phyloP scores from a whole-genome alignment of 2,329 filamentous ascomycete species.

The Rosellinia necatrix region DNA sequence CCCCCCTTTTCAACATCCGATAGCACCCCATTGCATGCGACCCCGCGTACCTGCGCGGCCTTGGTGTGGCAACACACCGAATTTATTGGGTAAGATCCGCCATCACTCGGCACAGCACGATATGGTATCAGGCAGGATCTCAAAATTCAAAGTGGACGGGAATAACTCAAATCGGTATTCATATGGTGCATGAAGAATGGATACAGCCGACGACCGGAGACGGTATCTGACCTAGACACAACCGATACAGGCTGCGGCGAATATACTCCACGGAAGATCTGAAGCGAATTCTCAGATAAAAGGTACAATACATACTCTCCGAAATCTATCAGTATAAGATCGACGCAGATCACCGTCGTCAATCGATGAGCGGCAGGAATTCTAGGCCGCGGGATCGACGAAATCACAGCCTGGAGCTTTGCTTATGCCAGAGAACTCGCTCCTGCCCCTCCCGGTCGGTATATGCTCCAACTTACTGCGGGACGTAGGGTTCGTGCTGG shows the following conservation, averaged over 20 bases:
- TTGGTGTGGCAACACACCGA: no score
- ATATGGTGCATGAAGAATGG: no score
- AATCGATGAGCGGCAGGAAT: constrained; percentile 6
- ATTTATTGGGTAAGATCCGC: neutral
- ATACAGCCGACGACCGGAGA: no score
- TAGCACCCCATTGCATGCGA: neutral
- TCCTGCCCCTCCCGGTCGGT: neutral
- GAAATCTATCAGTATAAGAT: constrained; percentile 16
- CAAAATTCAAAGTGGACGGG: neutral
- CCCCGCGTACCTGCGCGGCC: no score
- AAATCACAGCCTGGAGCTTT: neutral
- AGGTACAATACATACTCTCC: no score
- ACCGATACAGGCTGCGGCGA: no score
- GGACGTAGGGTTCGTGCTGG: neutral
- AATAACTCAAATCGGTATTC: neutral
- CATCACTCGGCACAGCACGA: neutral
- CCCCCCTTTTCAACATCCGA: neutral
- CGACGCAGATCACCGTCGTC: neutral
- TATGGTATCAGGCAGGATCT: neutral
- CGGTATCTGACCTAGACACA: no score
- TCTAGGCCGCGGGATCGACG: constrained; percentile 18
- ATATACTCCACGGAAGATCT: no score
- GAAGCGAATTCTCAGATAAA: no score
- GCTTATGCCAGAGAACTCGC: no score
- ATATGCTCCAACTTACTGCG: no score